Percentiles rank a stretch among this genome's conserved stretches.
Conservation (phyloP, 495 filamentous ascomycete species). For the Neurospora cerealis region DNA sequence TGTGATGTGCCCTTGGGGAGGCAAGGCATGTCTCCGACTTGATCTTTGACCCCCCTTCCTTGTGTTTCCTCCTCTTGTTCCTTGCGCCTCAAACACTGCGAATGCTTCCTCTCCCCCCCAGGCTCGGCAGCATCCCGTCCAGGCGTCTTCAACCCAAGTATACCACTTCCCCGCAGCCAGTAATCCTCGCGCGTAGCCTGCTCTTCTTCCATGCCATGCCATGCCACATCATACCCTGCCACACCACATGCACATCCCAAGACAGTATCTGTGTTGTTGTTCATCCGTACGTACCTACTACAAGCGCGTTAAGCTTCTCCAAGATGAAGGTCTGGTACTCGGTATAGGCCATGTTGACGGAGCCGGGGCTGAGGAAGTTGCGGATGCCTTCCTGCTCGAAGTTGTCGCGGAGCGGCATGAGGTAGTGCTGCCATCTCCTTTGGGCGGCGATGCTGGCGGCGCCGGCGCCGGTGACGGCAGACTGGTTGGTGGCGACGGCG, state of each 20-base stretch:
- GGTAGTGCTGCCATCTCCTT: background rate
- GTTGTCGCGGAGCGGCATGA: background rate
- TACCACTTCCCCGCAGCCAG: background rate
- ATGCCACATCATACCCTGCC: background rate
- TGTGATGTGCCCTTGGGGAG: background rate
- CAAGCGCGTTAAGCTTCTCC: slow-evolving; percentile 63
- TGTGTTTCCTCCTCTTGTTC: background rate
- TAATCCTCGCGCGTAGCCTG: background rate
- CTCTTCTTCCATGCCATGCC: background rate
- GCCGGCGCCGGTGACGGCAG: background rate
- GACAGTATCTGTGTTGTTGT: background rate
- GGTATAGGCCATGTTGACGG: slow-evolving; percentile 68
- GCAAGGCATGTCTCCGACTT: background rate
- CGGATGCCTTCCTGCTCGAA: slow-evolving; percentile 46
- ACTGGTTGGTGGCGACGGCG: background rate
- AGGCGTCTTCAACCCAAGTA: background rate
- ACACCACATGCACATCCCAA: background rate
- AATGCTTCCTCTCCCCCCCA: background rate
- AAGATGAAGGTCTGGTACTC: slow-evolving; percentile 68
- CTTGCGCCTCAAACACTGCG: background rate
- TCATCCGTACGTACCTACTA: slow-evolving; percentile 47
- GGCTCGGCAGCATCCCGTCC: background rate
- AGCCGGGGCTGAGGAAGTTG: slow-evolving; percentile 53
- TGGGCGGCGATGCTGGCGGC: background rate
- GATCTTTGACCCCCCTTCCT: background rate